phyloP scores from a whole-genome alignment of 2,329 filamentous ascomycete genomes.

The Trichoderma citrinoviride region DNA sequence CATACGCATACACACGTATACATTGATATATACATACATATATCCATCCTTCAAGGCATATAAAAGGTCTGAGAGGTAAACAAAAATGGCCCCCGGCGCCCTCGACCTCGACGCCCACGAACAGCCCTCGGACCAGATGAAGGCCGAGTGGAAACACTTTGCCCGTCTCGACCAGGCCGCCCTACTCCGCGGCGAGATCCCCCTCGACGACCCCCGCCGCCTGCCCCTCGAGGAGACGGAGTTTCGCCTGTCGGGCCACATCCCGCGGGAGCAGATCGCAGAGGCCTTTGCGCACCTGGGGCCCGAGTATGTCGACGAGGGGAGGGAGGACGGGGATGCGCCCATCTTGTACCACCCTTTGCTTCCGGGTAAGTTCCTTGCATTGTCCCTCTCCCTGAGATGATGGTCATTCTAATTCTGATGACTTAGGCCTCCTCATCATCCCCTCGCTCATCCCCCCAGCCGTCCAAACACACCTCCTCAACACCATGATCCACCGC shows the following conservation, averaged over 20 bases:
- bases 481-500: slow-evolving; percentile 71
- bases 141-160: slow-evolving; percentile 71
- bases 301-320: slow-evolving; percentile 33
- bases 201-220: slow-evolving; percentile 54
- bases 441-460: slow-evolving; percentile 72
- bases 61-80: not conserved
- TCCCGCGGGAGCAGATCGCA: slow-evolving; percentile 44
- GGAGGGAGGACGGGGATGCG: slow-evolving; percentile 34
- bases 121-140: slow-evolving; percentile 69
- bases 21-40: not conserved
- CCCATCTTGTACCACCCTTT: slow-evolving; percentile 62
- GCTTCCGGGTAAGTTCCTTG: slow-evolving; percentile 62
- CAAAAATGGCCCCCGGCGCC: slow-evolving; percentile 30
- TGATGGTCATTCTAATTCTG: no score
- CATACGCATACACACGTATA: not conserved
- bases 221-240: slow-evolving; percentile 38
- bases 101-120: slow-evolving; percentile 69
- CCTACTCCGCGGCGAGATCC: slow-evolving; percentile 51
- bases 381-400: no score
- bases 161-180: slow-evolving; percentile 56
- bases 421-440: slow-evolving; percentile 74
- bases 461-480: slow-evolving; percentile 63
- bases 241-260: slow-evolving; percentile 46
- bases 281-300: slow-evolving; percentile 45
- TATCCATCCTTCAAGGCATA: not conserved